phyloP scores from a whole-genome alignment of 257 asterid genomes.

The Fraxinus pennsylvanica region DNA sequence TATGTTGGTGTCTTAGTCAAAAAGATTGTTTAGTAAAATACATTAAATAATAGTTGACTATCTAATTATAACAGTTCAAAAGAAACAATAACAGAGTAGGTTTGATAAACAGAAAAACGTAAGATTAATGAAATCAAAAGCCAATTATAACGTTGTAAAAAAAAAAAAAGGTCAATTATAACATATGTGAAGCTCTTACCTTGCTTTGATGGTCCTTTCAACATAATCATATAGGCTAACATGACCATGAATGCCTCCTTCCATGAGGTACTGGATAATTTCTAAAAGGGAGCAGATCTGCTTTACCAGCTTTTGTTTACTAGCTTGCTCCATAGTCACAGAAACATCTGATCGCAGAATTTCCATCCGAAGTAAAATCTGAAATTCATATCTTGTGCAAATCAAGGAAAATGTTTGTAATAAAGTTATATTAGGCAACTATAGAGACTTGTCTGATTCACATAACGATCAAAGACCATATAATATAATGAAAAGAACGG shows the following conservation, averaged over 20 bases:
- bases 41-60: neutral
- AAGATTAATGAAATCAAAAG: neutral
- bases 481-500: slow-evolving; percentile 39
- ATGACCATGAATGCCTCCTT: slow-evolving; percentile 88
- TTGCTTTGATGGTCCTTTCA: slow-evolving; percentile 70
- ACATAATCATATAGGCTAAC: slow-evolving; percentile 77
- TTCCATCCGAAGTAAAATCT: slow-evolving; percentile 95
- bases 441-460: neutral
- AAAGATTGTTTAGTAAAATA: neutral
- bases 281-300: slow-evolving; percentile 86
- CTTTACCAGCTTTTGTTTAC: slow-evolving; percentile 68
- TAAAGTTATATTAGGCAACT: neutral
- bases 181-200: slow-evolving; percentile 45
- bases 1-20: neutral
- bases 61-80: neutral
- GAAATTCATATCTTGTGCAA: slow-evolving; percentile 73
- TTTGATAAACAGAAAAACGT: neutral
- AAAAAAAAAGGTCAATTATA: neutral
- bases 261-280: slow-evolving; percentile 83
- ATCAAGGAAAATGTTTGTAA: slow-evolving; percentile 45
- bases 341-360: slow-evolving; percentile 56
- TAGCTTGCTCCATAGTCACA: slow-evolving; percentile 48
- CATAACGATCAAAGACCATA: neutral
- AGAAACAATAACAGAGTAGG: neutral
- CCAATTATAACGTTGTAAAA: neutral